phyloP scores from a whole-genome alignment of 2,329 filamentous ascomycete genomes.

The Cytospora piceicola region DNA sequence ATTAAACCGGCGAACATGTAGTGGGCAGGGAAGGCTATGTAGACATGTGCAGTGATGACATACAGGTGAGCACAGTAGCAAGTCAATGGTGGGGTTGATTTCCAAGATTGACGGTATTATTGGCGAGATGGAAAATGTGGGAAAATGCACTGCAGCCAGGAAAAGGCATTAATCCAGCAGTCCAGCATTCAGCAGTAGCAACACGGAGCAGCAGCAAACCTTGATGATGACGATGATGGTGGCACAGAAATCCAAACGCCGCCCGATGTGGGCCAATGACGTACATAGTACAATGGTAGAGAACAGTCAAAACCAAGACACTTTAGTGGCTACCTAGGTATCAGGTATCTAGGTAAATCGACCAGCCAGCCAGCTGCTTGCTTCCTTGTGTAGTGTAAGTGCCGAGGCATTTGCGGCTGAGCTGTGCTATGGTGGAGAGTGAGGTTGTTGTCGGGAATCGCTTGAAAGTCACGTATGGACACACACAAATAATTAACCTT shows the following conservation, averaged over 20 bases:
- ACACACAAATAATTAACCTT: no score
- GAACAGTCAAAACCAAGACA: not conserved
- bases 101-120: constrained; percentile 13
- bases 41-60: constrained; percentile 17
- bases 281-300: no score
- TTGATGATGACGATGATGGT: not conserved
- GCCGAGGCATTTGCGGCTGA: no score
- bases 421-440: no score
- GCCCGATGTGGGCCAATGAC: not conserved
- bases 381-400: no score
- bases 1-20: not conserved
- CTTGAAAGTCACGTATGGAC: no score
- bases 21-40: constrained; percentile 4
- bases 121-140: constrained; percentile 10
- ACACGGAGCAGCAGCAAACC: not conserved
- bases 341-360: not conserved
- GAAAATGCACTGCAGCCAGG: not conserved
- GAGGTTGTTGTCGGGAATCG: no score
- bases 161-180: not conserved
- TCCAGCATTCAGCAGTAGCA: not conserved
- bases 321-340: not conserved
- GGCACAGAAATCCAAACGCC: not conserved
- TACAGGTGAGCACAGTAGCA: constrained; percentile 19
- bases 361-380: no score
- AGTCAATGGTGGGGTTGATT: constrained; percentile 23